Conservation (phyloP, 2,329 filamentous ascomycete species). For the Colletotrichum gigasporum region DNA sequence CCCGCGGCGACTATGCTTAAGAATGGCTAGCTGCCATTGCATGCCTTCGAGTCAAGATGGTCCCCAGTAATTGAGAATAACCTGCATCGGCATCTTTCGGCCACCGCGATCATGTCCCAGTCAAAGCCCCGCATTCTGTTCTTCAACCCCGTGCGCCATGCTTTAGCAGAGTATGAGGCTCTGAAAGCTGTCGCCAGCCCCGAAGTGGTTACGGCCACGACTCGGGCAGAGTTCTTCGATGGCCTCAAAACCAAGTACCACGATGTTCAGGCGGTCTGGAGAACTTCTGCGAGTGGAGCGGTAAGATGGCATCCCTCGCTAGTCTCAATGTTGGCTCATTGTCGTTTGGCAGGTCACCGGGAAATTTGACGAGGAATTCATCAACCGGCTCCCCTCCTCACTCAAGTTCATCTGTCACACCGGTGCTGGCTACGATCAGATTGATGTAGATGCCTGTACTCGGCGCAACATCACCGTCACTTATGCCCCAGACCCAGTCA, state of each 20-base stretch:
- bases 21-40: no score
- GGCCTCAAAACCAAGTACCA: conserved; percentile 34
- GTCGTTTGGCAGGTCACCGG: conserved; percentile 21
- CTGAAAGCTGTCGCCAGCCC: conserved; percentile 22
- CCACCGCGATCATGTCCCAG: neutral
- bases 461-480: conserved; percentile 34
- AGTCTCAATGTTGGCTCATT: neutral
- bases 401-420: conserved; percentile 50
- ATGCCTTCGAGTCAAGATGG: no score
- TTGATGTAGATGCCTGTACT: conserved; percentile 38
- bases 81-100: no score
- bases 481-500: conserved; percentile 43
- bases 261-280: conserved; percentile 34
- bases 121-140: conserved; percentile 35
- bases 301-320: conserved; percentile 5
- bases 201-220: conserved; percentile 35
- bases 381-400: conserved; percentile 52
- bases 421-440: conserved; percentile 41
- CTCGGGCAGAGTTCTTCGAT: conserved; percentile 31
- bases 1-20: no score
- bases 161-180: conserved; percentile 22
- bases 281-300: conserved; percentile 37
- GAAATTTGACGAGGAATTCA: conserved; percentile 55
- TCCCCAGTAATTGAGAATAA: no score
- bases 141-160: conserved; percentile 35